Percentiles rank a stretch among this genome's conserved stretches.
Evolutionary conservation across 257 asterid genomes (phyloP).

Genomic region (Capsicum rhomboideum): DNA sequence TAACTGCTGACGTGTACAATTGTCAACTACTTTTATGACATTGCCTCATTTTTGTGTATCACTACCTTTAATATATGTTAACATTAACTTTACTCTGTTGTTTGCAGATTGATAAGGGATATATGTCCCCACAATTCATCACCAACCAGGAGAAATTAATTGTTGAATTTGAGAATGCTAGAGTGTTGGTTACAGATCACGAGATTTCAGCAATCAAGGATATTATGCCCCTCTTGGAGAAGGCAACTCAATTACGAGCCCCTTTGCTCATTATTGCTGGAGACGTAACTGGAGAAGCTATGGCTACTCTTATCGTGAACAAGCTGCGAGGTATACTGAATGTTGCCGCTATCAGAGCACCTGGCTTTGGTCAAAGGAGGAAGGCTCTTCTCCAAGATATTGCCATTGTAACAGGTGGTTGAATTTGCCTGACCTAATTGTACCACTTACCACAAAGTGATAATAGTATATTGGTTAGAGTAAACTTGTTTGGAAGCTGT

Average conservation of each 20-base stretch:
- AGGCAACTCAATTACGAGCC: slow-evolving; percentile 75
- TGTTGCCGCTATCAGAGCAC: slow-evolving; percentile 97
- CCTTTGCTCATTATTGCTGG: slow-evolving; percentile 85
- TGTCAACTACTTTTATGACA: too few species aligned
- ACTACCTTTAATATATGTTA: neutral
- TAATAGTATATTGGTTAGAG: neutral
- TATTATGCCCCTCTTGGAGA: slow-evolving; percentile 79
- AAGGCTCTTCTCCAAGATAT: slow-evolving; percentile 96
- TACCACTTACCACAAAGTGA: neutral
- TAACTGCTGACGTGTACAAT: too few species aligned
- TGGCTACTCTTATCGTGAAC: slow-evolving; percentile 95
- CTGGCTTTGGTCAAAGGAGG: slow-evolving; percentile 93
- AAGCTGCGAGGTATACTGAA: slow-evolving; percentile 87
- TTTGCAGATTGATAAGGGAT: slow-evolving; percentile 84
- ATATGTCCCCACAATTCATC: slow-evolving; percentile 89
- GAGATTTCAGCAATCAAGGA: slow-evolving; percentile 86
- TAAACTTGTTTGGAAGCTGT: neutral
- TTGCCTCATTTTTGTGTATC: too few species aligned
- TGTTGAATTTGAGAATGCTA: slow-evolving; percentile 81
- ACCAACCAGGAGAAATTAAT: slow-evolving; percentile 88
- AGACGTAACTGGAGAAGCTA: slow-evolving; percentile 92
- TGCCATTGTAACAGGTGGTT: slow-evolving; percentile 80
- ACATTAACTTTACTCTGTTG: neutral
- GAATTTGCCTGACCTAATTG: neutral
- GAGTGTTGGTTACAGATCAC: slow-evolving; percentile 80